These are phyloP conservation scores for Stemphylium lycopersici DNA, from an alignment of 2,329 filamentous ascomycete genomes.

Conservation along the genomic window DNA sequence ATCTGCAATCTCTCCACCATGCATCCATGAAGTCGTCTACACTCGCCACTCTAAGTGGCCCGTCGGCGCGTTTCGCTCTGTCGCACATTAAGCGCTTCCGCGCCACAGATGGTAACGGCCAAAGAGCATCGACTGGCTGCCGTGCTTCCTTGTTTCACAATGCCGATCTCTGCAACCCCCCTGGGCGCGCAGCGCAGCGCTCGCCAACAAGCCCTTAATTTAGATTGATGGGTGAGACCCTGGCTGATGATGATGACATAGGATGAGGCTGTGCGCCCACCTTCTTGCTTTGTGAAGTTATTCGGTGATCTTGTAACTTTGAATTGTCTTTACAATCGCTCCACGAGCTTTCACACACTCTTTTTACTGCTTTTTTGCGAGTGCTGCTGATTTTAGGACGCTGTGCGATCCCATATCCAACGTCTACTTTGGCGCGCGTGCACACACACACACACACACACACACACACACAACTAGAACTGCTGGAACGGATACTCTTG, in stretches of 20 bases:
- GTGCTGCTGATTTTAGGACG: neutral
- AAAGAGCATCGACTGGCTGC: constrained; percentile 27
- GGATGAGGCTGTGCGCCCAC: constrained; percentile 11
- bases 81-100: constrained; percentile 38
- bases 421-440: too few relatives aligned
- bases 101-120: constrained; percentile 32
- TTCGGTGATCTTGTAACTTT: too few relatives aligned
- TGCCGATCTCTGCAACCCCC: constrained; percentile 23
- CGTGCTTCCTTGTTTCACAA: constrained; percentile 24
- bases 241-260: constrained; percentile 18
- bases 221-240: constrained; percentile 10
- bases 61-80: constrained; percentile 35
- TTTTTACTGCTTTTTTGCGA: neutral
- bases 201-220: constrained; percentile 19
- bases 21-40: neutral
- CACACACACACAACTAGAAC: too few relatives aligned
- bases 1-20: neutral
- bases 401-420: too few relatives aligned
- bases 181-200: neutral
- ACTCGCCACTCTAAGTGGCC: constrained; percentile 16
- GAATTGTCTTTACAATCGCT: constrained; percentile 3
- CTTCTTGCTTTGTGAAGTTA: neutral
- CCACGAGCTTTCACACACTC: neutral
- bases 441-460: too few relatives aligned
- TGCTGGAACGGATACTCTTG: too few relatives aligned